Evolutionary conservation across 2,329 filamentous ascomycete genomes (phyloP).

Genomic region (Aspergillus caelatus): DNA sequence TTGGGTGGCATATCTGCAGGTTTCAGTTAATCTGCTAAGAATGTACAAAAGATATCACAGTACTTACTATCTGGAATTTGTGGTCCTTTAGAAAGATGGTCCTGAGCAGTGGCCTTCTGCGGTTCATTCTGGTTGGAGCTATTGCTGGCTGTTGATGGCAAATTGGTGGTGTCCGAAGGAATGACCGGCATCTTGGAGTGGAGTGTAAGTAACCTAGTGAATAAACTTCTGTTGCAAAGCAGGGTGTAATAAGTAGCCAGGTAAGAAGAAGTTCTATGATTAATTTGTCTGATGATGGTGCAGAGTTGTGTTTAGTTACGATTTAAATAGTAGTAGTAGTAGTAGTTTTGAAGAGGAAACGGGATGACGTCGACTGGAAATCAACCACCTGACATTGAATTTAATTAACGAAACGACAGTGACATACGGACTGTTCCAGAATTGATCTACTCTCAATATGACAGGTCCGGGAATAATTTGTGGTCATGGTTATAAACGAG

Average conservation of each 20-base stretch:
- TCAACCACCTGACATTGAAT: not conserved
- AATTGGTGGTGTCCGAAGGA: conserved; percentile 28
- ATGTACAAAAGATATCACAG: not conserved
- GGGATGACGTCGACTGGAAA: not conserved
- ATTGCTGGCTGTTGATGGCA: conserved; percentile 23
- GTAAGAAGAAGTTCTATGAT: not conserved
- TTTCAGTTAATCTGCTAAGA: not conserved
- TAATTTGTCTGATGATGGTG: not conserved
- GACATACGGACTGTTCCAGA: not conserved
- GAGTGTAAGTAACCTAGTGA: not conserved
- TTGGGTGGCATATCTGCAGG: conserved; percentile 44
- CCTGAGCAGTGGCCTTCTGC: conserved; percentile 39
- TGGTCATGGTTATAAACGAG: not conserved
- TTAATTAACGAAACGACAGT: not conserved
- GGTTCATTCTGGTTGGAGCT: conserved; percentile 33
- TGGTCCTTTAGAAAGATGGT: conserved; percentile 49
- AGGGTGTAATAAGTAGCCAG: not conserved
- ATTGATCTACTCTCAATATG: not conserved
- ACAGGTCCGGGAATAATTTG: not conserved
- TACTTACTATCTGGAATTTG: conserved; percentile 45
- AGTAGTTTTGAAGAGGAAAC: not conserved
- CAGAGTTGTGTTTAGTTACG: not conserved
- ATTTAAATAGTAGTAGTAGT: not conserved
- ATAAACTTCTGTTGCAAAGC: not conserved
- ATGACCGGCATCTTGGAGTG: conserved; percentile 32